Evolutionary conservation across 306 rosid genomes (phyloP).

Genomic region (Sicyos edulis): DNA sequence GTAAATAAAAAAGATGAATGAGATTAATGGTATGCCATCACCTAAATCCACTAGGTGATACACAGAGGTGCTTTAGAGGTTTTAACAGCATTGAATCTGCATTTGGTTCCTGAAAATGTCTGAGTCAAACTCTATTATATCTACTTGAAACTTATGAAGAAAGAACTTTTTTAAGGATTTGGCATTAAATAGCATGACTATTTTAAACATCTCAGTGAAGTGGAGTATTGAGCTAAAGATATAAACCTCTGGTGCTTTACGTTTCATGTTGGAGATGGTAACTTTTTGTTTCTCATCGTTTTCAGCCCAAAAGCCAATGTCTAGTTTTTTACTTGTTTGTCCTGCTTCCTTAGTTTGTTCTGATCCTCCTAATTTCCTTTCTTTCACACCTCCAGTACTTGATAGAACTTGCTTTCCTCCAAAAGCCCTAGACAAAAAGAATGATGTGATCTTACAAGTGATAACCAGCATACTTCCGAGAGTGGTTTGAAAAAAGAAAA

Average conservation of each 20-base stretch:
- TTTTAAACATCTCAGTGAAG: slow-evolving; percentile 13
- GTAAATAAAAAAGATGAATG: not conserved
- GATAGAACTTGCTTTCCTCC: slow-evolving; percentile 33
- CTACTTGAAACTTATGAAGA: slow-evolving; percentile 1
- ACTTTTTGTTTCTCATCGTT: slow-evolving; percentile 38
- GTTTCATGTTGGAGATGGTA: slow-evolving; percentile 40
- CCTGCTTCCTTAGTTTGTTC: slow-evolving; percentile 30
- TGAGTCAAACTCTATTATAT: not conserved
- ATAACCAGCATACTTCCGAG: slow-evolving; percentile 10
- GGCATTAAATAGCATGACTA: not conserved
- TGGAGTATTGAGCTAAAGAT: slow-evolving; percentile 4
- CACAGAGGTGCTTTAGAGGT: slow-evolving; percentile 54
- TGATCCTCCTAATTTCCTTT: slow-evolving; percentile 27
- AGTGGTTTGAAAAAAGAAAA: slow-evolving; percentile 13
- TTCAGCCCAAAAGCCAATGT: slow-evolving; percentile 25
- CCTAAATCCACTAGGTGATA: slow-evolving; percentile 54
- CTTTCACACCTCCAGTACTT: slow-evolving; percentile 35
- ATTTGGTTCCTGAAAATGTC: slow-evolving; percentile 45
- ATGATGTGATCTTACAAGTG: slow-evolving; percentile 20
- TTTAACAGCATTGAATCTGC: slow-evolving; percentile 46
- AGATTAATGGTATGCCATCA: slow-evolving; percentile 26
- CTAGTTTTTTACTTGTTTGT: slow-evolving; percentile 29
- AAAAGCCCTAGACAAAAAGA: slow-evolving; percentile 32
- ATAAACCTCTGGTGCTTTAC: slow-evolving; percentile 60
- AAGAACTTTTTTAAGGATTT: not conserved